Percentiles rank a stretch among this genome's conserved stretches.
phyloP scores from a whole-genome alignment of 495 filamentous ascomycete species.

The Lophiotrema nucula region DNA sequence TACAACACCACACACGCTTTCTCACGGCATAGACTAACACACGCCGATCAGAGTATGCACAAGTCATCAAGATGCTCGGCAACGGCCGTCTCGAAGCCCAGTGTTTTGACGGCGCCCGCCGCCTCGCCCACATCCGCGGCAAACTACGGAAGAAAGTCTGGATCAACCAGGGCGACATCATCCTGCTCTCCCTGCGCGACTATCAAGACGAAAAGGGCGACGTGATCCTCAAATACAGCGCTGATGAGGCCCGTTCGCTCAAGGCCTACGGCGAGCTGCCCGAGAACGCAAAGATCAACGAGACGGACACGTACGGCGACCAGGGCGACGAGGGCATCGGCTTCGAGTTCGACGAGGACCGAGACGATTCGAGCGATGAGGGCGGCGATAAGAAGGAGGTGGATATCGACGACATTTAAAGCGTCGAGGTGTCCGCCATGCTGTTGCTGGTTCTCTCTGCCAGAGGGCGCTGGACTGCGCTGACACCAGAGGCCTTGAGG shows the following conservation, averaged over 20 bases:
- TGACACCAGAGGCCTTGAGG: not conserved
- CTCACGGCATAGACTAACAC: not conserved
- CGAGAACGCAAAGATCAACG: slow-evolving; percentile 98
- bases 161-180: slow-evolving; percentile 70
- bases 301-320: slow-evolving; percentile 87
- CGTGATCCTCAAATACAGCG: slow-evolving; percentile 97
- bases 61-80: slow-evolving; percentile 97
- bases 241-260: slow-evolving; percentile 91
- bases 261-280: slow-evolving; percentile 97
- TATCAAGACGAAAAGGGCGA: slow-evolving; percentile 99
- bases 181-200: slow-evolving; percentile 92
- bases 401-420: slow-evolving; percentile 73
- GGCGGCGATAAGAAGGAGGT: slow-evolving; percentile 58
- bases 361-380: slow-evolving; percentile 37
- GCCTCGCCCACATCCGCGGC: slow-evolving; percentile 82
- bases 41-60: slow-evolving; percentile 77
- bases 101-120: slow-evolving; percentile 93
- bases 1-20: not conserved
- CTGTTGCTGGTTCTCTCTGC: slow-evolving; percentile 15
- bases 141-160: slow-evolving; percentile 94
- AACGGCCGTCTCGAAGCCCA: slow-evolving; percentile 95
- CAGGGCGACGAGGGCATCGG: slow-evolving; percentile 74
- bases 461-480: slow-evolving; percentile 2
- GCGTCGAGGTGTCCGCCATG: slow-evolving; percentile 27
- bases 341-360: slow-evolving; percentile 76